phyloP scores from a whole-genome alignment of 768 basidiomycete genomes.

The Udeniomyces megalosporus region DNA sequence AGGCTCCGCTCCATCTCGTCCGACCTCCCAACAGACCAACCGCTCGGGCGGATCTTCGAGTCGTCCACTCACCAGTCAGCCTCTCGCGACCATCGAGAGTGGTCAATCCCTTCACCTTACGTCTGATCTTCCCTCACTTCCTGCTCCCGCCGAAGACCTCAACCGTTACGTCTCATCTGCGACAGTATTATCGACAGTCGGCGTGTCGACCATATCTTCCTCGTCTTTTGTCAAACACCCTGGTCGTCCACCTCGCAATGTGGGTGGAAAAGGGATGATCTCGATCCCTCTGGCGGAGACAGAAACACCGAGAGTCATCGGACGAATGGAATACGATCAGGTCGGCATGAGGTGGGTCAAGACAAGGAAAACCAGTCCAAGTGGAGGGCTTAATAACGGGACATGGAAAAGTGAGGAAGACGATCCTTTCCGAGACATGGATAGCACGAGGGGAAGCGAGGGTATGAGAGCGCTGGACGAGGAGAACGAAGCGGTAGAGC shows the following conservation, averaged over 20 bases:
- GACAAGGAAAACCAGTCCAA: conserved; percentile 22
- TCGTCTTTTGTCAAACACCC: conserved; percentile 60
- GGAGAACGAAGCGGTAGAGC: too few relatives aligned
- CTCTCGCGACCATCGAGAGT: background rate
- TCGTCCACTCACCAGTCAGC: background rate
- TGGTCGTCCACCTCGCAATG: conserved; percentile 20
- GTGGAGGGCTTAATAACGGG: conserved; percentile 14
- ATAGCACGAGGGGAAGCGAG: conserved; percentile 1
- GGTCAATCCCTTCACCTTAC: conserved; percentile 14
- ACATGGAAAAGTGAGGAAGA: conserved; percentile 16
- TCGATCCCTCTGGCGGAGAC: conserved; percentile 62
- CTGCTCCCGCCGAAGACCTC: conserved; percentile 37
- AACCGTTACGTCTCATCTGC: conserved; percentile 82
- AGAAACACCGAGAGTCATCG: conserved; percentile 33
- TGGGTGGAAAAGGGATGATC: conserved; percentile 31
- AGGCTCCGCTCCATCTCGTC: background rate
- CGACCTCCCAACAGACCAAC: background rate
- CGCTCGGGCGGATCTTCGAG: background rate
- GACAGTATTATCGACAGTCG: conserved; percentile 36
- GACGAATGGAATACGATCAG: conserved; percentile 75
- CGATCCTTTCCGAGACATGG: conserved; percentile 77
- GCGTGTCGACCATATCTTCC: conserved; percentile 44
- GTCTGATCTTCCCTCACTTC: conserved; percentile 37
- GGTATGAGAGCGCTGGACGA: background rate
- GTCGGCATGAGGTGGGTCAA: conserved; percentile 74